A percentile compares a stretch with the other conserved stretches of the same genome.
Evolutionary conservation across 1,139 yeast species (phyloP).

Genomic region (Suhomyces panamericanus): DNA sequence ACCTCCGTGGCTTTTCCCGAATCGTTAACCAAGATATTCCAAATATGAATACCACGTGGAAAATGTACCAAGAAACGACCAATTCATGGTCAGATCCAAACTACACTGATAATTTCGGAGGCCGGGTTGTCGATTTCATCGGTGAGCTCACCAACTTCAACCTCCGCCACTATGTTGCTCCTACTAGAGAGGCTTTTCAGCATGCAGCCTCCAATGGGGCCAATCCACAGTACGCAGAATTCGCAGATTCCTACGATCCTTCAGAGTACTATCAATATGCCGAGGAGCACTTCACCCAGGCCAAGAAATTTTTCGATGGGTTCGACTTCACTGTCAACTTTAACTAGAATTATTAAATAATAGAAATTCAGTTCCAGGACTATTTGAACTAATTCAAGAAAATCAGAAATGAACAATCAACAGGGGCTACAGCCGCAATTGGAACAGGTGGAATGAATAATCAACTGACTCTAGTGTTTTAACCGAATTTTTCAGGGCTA

Average conservation of each 20-base stretch:
- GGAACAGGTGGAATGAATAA: too few species aligned
- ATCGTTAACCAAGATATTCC: conserved; percentile 16
- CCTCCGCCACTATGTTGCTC: conserved; percentile 5
- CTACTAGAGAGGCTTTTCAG: conserved; percentile 5
- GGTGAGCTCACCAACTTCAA: background rate
- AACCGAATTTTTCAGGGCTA: too few species aligned
- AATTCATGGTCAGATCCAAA: background rate
- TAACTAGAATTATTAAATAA: background rate
- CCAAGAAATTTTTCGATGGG: conserved; percentile 8
- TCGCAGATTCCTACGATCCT: conserved; percentile 3
- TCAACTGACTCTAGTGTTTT: too few species aligned
- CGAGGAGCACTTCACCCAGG: conserved; percentile 19
- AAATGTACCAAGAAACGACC: background rate
- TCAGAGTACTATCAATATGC: conserved; percentile 22
- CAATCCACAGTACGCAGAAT: background rate
- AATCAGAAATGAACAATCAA: background rate
- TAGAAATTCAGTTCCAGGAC: background rate
- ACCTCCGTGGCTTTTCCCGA: conserved; percentile 20
- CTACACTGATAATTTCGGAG: background rate
- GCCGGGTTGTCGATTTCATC: background rate
- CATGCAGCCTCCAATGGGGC: background rate
- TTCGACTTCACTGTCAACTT: background rate
- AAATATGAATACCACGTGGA: conserved; percentile 3
- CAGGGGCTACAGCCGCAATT: too few species aligned
- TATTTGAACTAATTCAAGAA: too few species aligned